Base-by-base conservation (phyloP, 108 stramenopile genomes). In the Licmophora abbreviata region DNA sequence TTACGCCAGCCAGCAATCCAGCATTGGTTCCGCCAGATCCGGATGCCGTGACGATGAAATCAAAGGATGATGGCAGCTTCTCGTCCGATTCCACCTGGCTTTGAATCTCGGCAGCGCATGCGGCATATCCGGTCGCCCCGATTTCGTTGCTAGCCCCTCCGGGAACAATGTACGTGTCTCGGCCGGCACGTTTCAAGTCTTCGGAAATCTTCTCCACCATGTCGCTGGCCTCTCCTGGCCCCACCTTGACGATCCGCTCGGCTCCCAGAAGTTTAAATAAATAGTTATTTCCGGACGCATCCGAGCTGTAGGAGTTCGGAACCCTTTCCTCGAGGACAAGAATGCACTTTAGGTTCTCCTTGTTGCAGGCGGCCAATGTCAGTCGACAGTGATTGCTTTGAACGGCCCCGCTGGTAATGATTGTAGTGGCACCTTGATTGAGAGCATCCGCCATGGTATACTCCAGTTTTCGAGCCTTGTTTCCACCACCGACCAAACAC, bases 331-430 rank as follows among this genome's bases (percentile, higher is more conserved):
- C 68, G n/a, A 69, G 27, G 24, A 83, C 88, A 44, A 85, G 41
- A 44, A 59, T 48, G 11, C 68, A 66, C 32, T 36, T 51, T 5
- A 32, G 26, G n/a, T 50, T 58, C 4, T 58, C 60, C 10, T 56
- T 41, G 4, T 61, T 49, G 15, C 12, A 42, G 12, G 88, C 93
- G 20, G 79, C 71, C 3, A 89, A 88, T 10, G 93, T 94, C 18
- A 89, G 89, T 0, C 93, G 74, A 68, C 88, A 91, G 58, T 94
- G 93, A 73, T 94, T 94, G 52, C 68, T 71, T 68, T 94, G 93
- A 44, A 79, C 82, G 2, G 89, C 93, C n/a, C 93, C 93, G 65
- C 91, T 83, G 10, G 93, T 94, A 5, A 94, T 67, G 2, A 94
- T 71, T 15, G 77, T 61, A 56, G 78, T 58, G 56, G 61, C 71